Evolutionary conservation across 2,329 filamentous ascomycete species (phyloP).

Genomic region (Pyricularia grisea): DNA sequence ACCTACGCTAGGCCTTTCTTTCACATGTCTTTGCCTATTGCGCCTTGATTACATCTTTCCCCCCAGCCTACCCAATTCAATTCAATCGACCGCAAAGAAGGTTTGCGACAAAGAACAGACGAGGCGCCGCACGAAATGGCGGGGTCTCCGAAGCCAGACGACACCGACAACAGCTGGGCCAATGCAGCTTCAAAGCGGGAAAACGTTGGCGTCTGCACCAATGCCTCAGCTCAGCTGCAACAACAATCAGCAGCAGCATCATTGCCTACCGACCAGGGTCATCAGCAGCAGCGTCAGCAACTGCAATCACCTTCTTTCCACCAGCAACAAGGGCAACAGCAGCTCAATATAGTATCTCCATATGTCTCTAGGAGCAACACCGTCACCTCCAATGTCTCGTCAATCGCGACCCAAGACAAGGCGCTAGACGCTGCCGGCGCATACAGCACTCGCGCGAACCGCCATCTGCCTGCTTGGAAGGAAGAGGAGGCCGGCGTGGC

Average conservation of each 20-base stretch:
- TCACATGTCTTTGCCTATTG: not conserved
- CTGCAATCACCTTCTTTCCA: too few species aligned
- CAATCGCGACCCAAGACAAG: not conserved
- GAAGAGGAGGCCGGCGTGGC: not conserved
- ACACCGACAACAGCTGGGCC: not conserved
- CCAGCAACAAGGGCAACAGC: too few species aligned
- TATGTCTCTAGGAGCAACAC: not conserved
- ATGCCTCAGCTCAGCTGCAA: not conserved
- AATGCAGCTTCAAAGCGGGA: not conserved
- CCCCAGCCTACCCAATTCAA: too few species aligned
- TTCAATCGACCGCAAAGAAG: too few species aligned
- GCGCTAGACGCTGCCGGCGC: not conserved
- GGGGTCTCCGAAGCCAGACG: not conserved
- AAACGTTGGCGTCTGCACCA: not conserved
- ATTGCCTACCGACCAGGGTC: not conserved
- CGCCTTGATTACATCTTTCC: not conserved
- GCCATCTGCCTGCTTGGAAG: not conserved
- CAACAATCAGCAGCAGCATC: not conserved
- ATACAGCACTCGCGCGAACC: not conserved
- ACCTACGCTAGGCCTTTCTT: not conserved
- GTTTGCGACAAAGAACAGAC: not conserved
- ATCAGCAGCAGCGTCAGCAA: not conserved
- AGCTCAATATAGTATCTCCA: not conserved
- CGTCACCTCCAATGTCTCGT: not conserved
- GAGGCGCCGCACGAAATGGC: not conserved